These are phyloP conservation scores for Dillenia suffruticosa DNA, from an alignment of 164 flowering plant genomes.

Conservation along the genomic window DNA sequence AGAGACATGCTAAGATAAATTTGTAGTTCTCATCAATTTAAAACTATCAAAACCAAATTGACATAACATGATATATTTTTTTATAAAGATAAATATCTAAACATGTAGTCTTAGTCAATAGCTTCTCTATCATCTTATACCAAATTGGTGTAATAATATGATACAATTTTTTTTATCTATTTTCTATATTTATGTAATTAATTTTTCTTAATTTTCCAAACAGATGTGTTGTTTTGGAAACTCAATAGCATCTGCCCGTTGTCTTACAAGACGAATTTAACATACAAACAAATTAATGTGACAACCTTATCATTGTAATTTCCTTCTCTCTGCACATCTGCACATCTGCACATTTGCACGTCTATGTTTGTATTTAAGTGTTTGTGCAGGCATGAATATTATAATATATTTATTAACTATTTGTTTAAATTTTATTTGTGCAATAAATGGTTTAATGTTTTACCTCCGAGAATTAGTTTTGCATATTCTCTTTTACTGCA, in stretches of 20 bases:
- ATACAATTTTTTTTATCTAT: too few relatives aligned
- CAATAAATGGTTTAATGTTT: conserved; percentile 79
- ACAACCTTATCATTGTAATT: conserved; percentile 76
- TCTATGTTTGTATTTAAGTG: conserved; percentile 24
- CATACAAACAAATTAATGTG: conserved; percentile 70
- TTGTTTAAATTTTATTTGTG: too few relatives aligned
- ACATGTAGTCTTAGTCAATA: too few relatives aligned
- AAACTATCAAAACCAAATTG: too few relatives aligned
- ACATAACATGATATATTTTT: too few relatives aligned
- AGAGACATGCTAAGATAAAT: too few relatives aligned
- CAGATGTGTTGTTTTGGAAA: conserved; percentile 65
- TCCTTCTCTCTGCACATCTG: conserved; percentile 16
- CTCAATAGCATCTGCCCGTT: conserved; percentile 75
- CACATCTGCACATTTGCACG: conserved; percentile 8
- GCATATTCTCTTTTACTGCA: conserved; percentile 52
- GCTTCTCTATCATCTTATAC: too few relatives aligned
- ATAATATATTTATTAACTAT: neutral
- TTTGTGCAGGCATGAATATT: conserved; percentile 31
- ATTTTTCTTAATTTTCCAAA: conserved; percentile 20
- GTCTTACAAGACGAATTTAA: conserved; percentile 79
- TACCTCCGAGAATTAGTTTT: conserved; percentile 69
- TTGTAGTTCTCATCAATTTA: too few relatives aligned
- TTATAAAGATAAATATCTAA: too few relatives aligned
- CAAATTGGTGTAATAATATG: neutral
- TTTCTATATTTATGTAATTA: too few relatives aligned